Base-by-base conservation (phyloP, 371 early-diverging fungal genomes). In the Syncephalastrum sp. region DNA sequence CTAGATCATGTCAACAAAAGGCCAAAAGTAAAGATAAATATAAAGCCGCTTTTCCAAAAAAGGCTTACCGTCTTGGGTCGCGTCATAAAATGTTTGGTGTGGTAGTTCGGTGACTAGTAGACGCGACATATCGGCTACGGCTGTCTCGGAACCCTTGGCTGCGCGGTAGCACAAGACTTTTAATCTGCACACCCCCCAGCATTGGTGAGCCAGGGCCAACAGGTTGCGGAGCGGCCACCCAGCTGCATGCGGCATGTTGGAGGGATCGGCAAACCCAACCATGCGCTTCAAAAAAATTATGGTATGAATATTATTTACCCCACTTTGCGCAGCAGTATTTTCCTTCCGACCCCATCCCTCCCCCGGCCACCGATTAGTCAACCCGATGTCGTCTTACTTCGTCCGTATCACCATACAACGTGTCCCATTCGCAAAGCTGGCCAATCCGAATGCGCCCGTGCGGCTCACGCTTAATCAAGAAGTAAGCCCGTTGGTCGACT, bases 191-290 rank as follows among this genome's bases (percentile, higher is more conserved):
- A 80, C 29, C 10, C 71, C 69, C 27, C 49, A 57, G 16, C 41
- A 47, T 25, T 68, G 56, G 54, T 84, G 73, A n/a, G 89, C 60
- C 19, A 91, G 55, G 4, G 89, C 79, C 16, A 95, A 72, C 27
- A 92, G 62, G 63, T 96, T 95, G 42, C 97, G 85, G 51, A 95
- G 68, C 3, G 95, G 93, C 97, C 97, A 97, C 2, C 95, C 95
- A 10, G 91, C 91, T 16, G 84, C 64, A 4, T 64, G 61, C 13
- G 77, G 64, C 10, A 85, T 72, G 8, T 82, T 76, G 25, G 91
- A 88, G 24, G 96, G 95, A 65, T 97, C 97, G 3, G 85, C 78
- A 63, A 95, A 93, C 0, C 88, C 94, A 29, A 96, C 65, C 47
- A 77, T 72, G 24, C 65, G 55, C 77, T 79, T 46, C 24, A 19